Evolutionary conservation across 1,284 basidiomycete species (phyloP).

Genomic region (Pseudomicrostroma phylloplanum): DNA sequence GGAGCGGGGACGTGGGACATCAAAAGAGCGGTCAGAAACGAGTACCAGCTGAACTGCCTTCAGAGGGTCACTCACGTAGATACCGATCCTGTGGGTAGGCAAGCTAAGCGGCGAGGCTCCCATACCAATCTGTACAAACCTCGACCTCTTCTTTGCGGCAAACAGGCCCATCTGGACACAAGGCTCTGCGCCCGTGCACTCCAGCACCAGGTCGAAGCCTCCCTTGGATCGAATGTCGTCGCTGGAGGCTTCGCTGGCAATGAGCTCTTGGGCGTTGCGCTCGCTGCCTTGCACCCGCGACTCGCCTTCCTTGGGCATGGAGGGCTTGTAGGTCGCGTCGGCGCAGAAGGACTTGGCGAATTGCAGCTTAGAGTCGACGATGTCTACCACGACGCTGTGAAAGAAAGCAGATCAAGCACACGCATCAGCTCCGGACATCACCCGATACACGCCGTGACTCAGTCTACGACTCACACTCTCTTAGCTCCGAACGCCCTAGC

Average conservation of each 20-base stretch:
- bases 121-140: constrained; percentile 56
- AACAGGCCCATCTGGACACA: constrained; percentile 46
- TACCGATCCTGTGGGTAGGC: constrained; percentile 47
- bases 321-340: constrained; percentile 69
- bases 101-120: constrained; percentile 50
- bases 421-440: not conserved
- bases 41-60: too few relatives aligned
- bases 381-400: constrained; percentile 56
- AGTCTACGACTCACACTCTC: constrained; percentile 32
- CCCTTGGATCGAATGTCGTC: constrained; percentile 54
- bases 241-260: constrained; percentile 44
- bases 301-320: constrained; percentile 36
- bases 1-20: not conserved
- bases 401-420: not conserved
- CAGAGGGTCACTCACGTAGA: constrained; percentile 47
- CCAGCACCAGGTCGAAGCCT: constrained; percentile 60
- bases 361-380: constrained; percentile 70
- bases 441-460: too few relatives aligned
- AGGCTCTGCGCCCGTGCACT: constrained; percentile 57
- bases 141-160: constrained; percentile 29
- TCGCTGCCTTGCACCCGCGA: constrained; percentile 52
- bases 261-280: constrained; percentile 55
- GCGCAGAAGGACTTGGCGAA: constrained; percentile 86
- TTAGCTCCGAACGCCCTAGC: constrained; percentile 63
- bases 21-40: not conserved